Evolutionary conservation across 176 grass and related monocot species (phyloP).

Genomic region (Alloteropsis semialata): DNA sequence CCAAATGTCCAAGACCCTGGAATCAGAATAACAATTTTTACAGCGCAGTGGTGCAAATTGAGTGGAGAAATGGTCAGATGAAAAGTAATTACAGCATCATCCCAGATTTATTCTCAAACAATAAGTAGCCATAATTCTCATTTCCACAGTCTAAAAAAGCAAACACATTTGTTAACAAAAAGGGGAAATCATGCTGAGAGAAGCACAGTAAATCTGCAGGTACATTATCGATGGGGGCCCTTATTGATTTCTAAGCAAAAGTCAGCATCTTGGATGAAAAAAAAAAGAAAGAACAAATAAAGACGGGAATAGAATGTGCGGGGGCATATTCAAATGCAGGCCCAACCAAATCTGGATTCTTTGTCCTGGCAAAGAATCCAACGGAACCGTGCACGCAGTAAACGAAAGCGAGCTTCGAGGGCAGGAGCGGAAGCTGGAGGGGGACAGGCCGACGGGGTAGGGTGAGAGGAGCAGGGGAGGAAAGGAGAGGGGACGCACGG

Average conservation of each 20-base stretch:
- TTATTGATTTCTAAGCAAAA: neutral
- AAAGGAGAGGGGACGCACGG: slow-evolving; percentile 23
- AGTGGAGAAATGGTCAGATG: neutral
- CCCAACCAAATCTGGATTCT: slow-evolving; percentile 30
- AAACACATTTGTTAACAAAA: neutral
- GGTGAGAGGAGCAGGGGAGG: neutral
- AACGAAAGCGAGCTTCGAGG: neutral
- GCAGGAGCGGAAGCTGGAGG: neutral
- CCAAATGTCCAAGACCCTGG: slow-evolving; percentile 79
- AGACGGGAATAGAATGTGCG: neutral
- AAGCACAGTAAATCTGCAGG: neutral
- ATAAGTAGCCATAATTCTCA: neutral
- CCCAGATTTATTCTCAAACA: neutral
- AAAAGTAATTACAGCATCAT: slow-evolving; percentile 5
- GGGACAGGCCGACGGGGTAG: neutral
- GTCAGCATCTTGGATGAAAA: neutral
- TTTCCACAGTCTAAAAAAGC: neutral
- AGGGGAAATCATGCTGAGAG: neutral
- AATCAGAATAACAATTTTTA: neutral
- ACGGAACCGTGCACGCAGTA: neutral
- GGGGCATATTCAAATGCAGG: slow-evolving; percentile 29
- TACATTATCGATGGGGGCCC: neutral
- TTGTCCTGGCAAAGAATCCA: neutral
- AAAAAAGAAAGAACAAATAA: slow-evolving; percentile 9
- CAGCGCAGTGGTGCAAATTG: neutral